These are phyloP conservation scores for Aspergillus funiculosus DNA, from an alignment of 495 filamentous ascomycete genomes.

Conservation along the genomic window DNA sequence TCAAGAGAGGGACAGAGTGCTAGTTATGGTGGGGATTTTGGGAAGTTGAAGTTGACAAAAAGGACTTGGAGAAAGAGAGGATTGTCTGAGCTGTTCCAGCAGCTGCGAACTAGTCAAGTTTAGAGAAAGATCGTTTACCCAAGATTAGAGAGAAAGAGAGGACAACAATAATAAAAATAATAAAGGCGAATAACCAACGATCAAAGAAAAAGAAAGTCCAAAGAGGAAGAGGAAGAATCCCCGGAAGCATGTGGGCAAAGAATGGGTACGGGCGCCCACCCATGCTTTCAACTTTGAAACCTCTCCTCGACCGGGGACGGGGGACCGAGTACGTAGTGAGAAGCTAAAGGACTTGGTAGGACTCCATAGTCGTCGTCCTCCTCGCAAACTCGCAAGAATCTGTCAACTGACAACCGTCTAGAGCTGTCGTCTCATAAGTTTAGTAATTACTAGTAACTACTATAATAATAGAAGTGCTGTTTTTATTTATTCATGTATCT, in stretches of 20 bases:
- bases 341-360: no score
- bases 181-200: no score
- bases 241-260: constrained; percentile 8
- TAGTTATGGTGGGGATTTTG: constrained; percentile 6
- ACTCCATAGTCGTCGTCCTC: no score
- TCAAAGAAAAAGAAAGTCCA: constrained; percentile 4
- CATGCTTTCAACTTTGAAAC: constrained; percentile 14
- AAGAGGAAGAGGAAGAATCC: constrained; percentile 13
- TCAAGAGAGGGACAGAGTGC: constrained; percentile 2
- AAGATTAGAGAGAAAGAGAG: not conserved
- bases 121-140: not conserved
- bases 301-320: constrained; percentile 1
- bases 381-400: no score
- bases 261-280: constrained; percentile 9
- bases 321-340: no score
- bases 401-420: no score
- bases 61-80: not conserved
- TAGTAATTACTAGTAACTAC: no score
- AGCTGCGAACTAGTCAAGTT: constrained; percentile 2
- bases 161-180: constrained; percentile 3
- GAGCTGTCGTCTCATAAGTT: no score
- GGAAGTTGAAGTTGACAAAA: constrained; percentile 2
- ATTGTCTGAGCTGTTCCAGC: constrained; percentile 14
- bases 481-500: no score
- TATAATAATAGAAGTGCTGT: no score